Evolutionary conservation across 192 early-diverging fungal species (phyloP), one percentile per base, ranked within the genome.

Genomic region (Linnemannia schmuckeri): DNA sequence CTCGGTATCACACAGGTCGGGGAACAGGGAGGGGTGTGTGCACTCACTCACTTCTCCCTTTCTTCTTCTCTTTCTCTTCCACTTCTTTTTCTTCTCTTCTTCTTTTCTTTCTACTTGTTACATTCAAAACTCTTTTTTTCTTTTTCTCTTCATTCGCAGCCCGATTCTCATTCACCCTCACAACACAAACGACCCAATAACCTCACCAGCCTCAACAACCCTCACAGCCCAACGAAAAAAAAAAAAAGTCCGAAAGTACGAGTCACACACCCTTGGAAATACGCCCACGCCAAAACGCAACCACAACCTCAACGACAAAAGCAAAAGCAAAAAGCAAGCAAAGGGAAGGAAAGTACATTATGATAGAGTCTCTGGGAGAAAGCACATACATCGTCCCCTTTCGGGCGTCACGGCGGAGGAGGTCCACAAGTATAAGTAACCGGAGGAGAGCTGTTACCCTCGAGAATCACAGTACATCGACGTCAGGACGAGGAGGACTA

Each of bases 201-300:
- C 7, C 22, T 6, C 54, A 24, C 6, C 41, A 42, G 9, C 46
- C 46, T 13, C 47, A 49, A 49, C 47, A 63, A 30, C 22, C 57
- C 27, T 22, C 61, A 66, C 30, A 66, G 12, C 30, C 12, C 13
- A 27, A 66, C 27, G 10, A 61, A 61, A 61, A 61, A 61, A 63
- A 30, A 66, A 66, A 33, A 63, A 63, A 63, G 61, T 63, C 61
- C 61, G 61, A 63, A 66, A 27, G n/a, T 66, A 66, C 61, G 30
- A 66, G 61, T 66, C 61, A 66, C 61, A 30, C 61, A 66, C 55
- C n/a, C 30, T 30, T 15, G 9, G 12, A 66, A 66, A 66, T 66
- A 66, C 61, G 61, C 61, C 61, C 61, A 66, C n/a, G 1, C 44
- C 15, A 2, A 44, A 9, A 1, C 15, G 15, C 44, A 33, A n/a